Evolutionary conservation across 129 eudicot species (phyloP), one percentile per base, ranked within the genome.

Genomic region (Flaveria bidentis): DNA sequence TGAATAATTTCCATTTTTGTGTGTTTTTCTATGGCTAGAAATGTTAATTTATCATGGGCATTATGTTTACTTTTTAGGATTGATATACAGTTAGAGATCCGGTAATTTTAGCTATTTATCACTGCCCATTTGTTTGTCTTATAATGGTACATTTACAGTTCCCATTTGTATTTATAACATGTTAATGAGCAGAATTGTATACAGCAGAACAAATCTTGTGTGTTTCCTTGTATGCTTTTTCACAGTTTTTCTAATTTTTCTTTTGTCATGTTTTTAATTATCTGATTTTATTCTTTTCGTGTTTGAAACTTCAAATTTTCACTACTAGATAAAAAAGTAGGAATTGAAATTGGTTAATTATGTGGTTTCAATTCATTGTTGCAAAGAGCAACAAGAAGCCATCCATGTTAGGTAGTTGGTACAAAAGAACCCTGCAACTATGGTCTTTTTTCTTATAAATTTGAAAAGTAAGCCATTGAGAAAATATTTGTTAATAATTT

Each of bases 401-500:
- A 74, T 58, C 70, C 17, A 58, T 65, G 42, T 65, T 20, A 4
- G 73, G 33, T 66, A 53, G 17, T 65, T 76, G 50, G 50, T 76
- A n/a, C 39, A 18, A 50, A 65, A 49, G 64, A 63, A 17, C 65
- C 6, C 52, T 50, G 6, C 56, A 50, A n/a, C 33, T 26, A 25
- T 63, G 42, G 45, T 10, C 58, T 6, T 6, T 61, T 61, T 65
- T 44, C 41, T 1, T 22, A 33, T 18, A 42, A 44, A 61, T 25
- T 26, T 61, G 71, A 61, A 74, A 28, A 56, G 58, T 61, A 60
- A 60, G 71, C 63, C 10, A 50, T 11, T 6, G 45, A 26, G 49
- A 55, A 17, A 55, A 10, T 17, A 26, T 55, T 41, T 14, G 18
- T 25, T 42, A 25, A 25, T 45, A 39, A 12, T 36, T 20, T n/a